Conservation (phyloP, 2,329 filamentous ascomycete species). For the Colletotrichum theobromicola region DNA sequence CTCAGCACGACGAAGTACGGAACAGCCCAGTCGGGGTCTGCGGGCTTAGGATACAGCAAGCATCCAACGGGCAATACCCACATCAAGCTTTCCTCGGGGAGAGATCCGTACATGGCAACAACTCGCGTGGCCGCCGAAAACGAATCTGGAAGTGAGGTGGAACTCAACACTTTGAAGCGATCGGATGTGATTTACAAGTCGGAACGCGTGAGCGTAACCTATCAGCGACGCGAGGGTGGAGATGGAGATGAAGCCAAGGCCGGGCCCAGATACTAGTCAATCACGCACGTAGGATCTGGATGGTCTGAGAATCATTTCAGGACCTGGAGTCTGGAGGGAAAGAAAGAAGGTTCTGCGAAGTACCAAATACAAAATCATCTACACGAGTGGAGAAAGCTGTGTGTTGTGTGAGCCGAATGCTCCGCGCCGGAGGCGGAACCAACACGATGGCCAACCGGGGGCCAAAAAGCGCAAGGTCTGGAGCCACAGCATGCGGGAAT, state of each 20-base stretch:
- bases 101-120: constrained; percentile 20
- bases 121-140: constrained; percentile 15
- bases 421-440: background rate
- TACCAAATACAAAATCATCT: background rate
- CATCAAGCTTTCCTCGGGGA: constrained; percentile 24
- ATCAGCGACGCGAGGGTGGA: constrained; percentile 13
- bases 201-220: constrained; percentile 25
- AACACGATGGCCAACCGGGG: background rate
- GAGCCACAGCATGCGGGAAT: background rate
- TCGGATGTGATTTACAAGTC: constrained; percentile 25
- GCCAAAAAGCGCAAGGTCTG: background rate
- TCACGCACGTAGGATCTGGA: background rate
- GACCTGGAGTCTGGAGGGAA: background rate
- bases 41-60: constrained; percentile 5
- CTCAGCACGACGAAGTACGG: constrained; percentile 9
- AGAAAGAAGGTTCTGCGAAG: background rate
- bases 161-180: constrained; percentile 20
- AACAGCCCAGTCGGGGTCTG: constrained; percentile 3
- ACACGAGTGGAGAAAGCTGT: background rate
- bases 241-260: background rate
- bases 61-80: constrained; percentile 9
- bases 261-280: background rate
- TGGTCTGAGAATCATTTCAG: background rate
- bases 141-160: constrained; percentile 24
- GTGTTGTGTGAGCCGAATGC: background rate